These are phyloP conservation scores for Aspergillus hortae DNA, from an alignment of 2,329 filamentous ascomycete genomes.

Conservation along the genomic window DNA sequence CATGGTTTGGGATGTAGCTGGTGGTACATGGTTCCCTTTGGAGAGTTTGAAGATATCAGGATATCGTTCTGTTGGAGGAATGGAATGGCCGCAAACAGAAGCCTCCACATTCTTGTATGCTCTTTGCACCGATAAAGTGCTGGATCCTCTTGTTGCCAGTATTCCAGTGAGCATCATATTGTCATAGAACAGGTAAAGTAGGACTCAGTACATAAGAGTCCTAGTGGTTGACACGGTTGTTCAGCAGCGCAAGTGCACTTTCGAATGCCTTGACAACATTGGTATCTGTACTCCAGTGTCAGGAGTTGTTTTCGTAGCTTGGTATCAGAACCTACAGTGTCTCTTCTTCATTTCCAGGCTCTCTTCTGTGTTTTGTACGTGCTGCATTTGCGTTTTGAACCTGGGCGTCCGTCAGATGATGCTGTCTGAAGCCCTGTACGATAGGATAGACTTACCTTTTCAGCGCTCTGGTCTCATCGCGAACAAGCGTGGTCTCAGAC, in stretches of 20 bases:
- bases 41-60: too few species aligned
- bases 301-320: slow-evolving; percentile 6
- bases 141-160: too few species aligned
- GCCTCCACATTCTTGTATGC: too few species aligned
- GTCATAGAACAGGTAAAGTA: slow-evolving; percentile 3
- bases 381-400: slow-evolving; percentile 72
- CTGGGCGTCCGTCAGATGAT: slow-evolving; percentile 39
- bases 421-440: background rate
- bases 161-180: too few species aligned
- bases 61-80: too few species aligned
- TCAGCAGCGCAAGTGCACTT: slow-evolving; percentile 44
- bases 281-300: slow-evolving; percentile 28
- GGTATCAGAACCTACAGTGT: slow-evolving; percentile 61
- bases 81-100: too few species aligned
- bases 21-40: too few species aligned
- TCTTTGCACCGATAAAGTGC: too few species aligned
- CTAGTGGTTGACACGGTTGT: slow-evolving; percentile 25
- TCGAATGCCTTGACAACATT: slow-evolving; percentile 49
- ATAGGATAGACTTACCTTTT: slow-evolving; percentile 57
- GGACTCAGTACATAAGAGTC: background rate
- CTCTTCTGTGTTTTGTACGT: slow-evolving; percentile 71
- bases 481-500: slow-evolving; percentile 67
- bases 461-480: slow-evolving; percentile 72
- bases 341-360: slow-evolving; percentile 69
- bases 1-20: too few species aligned